Percentiles rank a stretch among this genome's conserved stretches.
Evolutionary conservation across 257 asterid genomes (phyloP).

Genomic region (Primulina eburnea): DNA sequence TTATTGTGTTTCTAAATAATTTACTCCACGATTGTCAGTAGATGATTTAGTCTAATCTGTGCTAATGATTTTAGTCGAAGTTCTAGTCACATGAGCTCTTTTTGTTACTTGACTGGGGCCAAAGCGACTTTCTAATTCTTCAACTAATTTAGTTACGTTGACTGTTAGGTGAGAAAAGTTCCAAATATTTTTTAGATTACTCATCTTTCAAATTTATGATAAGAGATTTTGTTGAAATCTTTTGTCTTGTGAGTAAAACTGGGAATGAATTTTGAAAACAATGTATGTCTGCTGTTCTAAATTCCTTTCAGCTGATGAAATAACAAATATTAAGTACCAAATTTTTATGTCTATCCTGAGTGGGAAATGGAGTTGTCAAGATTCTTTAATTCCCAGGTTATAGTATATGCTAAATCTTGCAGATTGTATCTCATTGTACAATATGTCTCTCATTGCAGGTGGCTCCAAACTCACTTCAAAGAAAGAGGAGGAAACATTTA

Average conservation of each 20-base stretch:
- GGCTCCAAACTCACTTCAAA: constrained; percentile 53
- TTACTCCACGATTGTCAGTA: background rate
- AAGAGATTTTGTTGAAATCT: too few relatives aligned
- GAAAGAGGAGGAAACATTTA: constrained; percentile 59
- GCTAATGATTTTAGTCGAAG: too few relatives aligned
- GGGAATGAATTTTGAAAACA: background rate
- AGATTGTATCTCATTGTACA: constrained; percentile 16
- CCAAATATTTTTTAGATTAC: too few relatives aligned
- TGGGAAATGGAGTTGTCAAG: background rate
- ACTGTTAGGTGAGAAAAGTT: background rate
- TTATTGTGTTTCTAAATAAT: too few relatives aligned
- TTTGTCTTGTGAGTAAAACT: background rate
- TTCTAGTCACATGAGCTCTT: too few relatives aligned
- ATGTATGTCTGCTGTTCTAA: background rate
- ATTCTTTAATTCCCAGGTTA: background rate
- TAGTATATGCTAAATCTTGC: background rate
- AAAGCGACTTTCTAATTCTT: too few relatives aligned
- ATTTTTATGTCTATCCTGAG: background rate
- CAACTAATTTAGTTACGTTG: background rate
- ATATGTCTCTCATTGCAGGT: constrained; percentile 42
- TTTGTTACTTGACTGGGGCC: too few relatives aligned
- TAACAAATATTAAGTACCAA: background rate
- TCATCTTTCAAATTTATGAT: background rate
- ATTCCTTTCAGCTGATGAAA: background rate
- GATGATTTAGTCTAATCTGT: too few relatives aligned